Conservation (phyloP, 2,329 filamentous ascomycete species). For the Massarina eburnea region DNA sequence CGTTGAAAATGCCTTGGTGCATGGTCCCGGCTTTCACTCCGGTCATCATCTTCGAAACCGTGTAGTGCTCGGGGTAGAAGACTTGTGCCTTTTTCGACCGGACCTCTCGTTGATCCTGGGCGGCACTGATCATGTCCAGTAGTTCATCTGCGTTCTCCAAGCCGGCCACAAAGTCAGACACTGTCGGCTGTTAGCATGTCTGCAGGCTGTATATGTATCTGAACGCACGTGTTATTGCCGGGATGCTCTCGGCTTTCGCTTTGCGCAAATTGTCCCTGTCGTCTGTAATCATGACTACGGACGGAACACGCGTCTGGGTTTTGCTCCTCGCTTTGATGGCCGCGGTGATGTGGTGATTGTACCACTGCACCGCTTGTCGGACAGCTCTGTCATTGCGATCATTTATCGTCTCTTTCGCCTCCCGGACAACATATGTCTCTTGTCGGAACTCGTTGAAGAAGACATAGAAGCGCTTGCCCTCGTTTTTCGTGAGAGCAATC, state of each 20-base stretch:
- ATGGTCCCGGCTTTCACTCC: slow-evolving; percentile 84
- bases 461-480: slow-evolving; percentile 96
- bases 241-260: slow-evolving; percentile 73
- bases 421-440: slow-evolving; percentile 81
- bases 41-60: slow-evolving; percentile 90
- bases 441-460: slow-evolving; percentile 98
- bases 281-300: slow-evolving; percentile 91
- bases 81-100: slow-evolving; percentile 69
- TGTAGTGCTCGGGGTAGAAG: slow-evolving; percentile 87
- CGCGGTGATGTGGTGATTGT: slow-evolving; percentile 74
- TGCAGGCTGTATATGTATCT: neutral
- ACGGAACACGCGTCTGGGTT: slow-evolving; percentile 62
- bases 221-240: slow-evolving; percentile 58
- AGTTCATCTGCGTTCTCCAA: slow-evolving; percentile 82
- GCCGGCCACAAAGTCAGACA: slow-evolving; percentile 74
- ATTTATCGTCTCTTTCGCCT: slow-evolving; percentile 83
- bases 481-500: slow-evolving; percentile 86
- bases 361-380: slow-evolving; percentile 84
- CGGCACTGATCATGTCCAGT: slow-evolving; percentile 89
- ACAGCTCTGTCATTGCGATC: slow-evolving; percentile 95
- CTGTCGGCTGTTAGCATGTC: slow-evolving; percentile 20
- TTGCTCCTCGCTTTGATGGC: slow-evolving; percentile 57
- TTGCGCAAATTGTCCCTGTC: slow-evolving; percentile 86
- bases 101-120: slow-evolving; percentile 66
- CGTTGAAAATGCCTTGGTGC: slow-evolving; percentile 93